Evolutionary conservation across 2,329 filamentous ascomycete species (phyloP), one percentile per base, ranked within the genome.

Genomic region (Trichoderma oligosporum): DNA sequence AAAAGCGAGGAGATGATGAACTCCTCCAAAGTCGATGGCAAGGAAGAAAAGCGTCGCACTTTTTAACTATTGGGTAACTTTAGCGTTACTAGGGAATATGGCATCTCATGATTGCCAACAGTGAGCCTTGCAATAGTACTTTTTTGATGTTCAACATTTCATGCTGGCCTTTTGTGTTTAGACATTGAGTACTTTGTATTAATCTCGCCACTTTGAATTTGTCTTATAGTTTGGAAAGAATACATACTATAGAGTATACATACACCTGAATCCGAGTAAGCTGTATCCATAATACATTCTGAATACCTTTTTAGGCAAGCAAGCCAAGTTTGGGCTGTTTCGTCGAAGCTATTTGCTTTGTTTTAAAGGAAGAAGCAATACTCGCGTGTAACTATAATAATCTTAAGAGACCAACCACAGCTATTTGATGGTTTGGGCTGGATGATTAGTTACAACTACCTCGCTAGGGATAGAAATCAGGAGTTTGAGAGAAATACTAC

Each of bases 91-190:
- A 41, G 42, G 41, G 27, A n/a, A 54, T 41, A 57, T 47, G 56
- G 33, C 56, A 41, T 51, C 48, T 24, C 42, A 27, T 41, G 48
- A 47, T 20, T 31, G 41, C 48, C 48, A 41, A 27, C 35, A 9
- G 45, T 42, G 29, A 44, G 29, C 45, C 36, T 57, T 57, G 54
- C 54, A 57, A 57, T 57, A 51, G 44, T 51, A 57, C 38, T 42
- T 51, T 51, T 33, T 48, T n/a, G 53, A 56, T 18, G 53, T 56
- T 48, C 44, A 56, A 56, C 24, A 2, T 35, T 31, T 12, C n/a
- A 11, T 14, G 35, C 31, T 38, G 12, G 31, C 31, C 16, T 16
- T 29, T 44, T 27, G 18, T 25, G 53, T 31, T 24, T 33, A 25
- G 36, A 42, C 25, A 1, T 42, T 18, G 33, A 36, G 36, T 44